A percentile compares a stretch with the other conserved stretches of the same genome.
Conservation (phyloP, 108 stramenopile species). For the Asterionellopsis glacialis region DNA sequence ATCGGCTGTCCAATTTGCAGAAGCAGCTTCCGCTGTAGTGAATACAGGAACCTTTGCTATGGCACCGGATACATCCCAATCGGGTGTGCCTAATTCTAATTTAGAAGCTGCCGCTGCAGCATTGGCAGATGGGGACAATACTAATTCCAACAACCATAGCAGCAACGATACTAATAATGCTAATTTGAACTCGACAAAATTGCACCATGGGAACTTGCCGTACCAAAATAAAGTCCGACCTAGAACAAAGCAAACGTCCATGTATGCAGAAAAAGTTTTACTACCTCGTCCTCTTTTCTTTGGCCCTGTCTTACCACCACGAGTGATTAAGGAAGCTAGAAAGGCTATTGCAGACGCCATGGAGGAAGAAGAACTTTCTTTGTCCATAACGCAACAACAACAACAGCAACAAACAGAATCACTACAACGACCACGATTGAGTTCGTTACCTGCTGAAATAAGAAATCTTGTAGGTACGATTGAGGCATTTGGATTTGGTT, state of each 20-base stretch:
- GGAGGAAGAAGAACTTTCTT: conserved; percentile 13
- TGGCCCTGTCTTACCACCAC: conserved; percentile 64
- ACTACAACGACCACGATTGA: conserved; percentile 19
- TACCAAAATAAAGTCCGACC: conserved; percentile 7
- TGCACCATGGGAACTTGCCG: background rate
- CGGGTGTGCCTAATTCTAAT: conserved; percentile 14
- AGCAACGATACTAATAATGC: background rate
- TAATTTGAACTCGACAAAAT: background rate
- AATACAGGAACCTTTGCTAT: conserved; percentile 33
- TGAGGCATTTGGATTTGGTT: conserved; percentile 70
- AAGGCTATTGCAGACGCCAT: conserved; percentile 21
- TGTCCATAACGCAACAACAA: conserved; percentile 5
- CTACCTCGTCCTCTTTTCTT: conserved; percentile 84
- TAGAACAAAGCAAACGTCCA: conserved; percentile 16
- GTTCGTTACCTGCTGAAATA: conserved; percentile 34
- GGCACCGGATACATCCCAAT: background rate
- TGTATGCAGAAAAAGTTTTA: conserved; percentile 63
- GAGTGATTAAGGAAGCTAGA: conserved; percentile 57
- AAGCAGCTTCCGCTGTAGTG: conserved; percentile 8
- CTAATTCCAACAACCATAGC: background rate
- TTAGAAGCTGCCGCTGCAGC: conserved; percentile 43
- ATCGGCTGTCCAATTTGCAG: conserved; percentile 4
- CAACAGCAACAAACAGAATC: conserved; percentile 12
- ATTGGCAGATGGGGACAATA: conserved; percentile 15
- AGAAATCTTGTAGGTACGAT: conserved; percentile 71